Percentiles rank a stretch among this genome's conserved stretches.
These are phyloP conservation scores for Beta vulgaris DNA, from an alignment of 148 eudicot species.

Conservation along the genomic window DNA sequence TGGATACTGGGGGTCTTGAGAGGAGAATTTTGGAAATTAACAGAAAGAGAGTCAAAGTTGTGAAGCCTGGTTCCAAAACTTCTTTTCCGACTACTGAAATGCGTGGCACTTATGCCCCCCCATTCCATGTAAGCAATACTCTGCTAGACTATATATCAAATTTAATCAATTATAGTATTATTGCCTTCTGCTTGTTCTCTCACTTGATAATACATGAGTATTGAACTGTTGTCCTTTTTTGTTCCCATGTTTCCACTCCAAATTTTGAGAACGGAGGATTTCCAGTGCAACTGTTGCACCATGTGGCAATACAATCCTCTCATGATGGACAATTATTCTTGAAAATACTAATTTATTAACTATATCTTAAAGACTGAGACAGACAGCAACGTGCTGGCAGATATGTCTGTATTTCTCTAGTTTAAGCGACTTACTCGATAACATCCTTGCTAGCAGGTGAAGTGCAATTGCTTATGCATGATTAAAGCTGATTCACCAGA, in stretches of 20 bases:
- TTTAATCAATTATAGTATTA: not conserved
- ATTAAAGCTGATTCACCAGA: not conserved
- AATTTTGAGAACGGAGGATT: too few relatives aligned
- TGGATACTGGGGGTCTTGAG: slow-evolving; percentile 68
- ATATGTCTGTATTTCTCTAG: too few relatives aligned
- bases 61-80: slow-evolving; percentile 95
- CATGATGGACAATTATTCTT: too few relatives aligned
- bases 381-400: too few relatives aligned
- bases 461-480: too few relatives aligned
- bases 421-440: too few relatives aligned
- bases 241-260: not conserved
- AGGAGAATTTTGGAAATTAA: slow-evolving; percentile 91
- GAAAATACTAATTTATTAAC: too few relatives aligned
- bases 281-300: too few relatives aligned
- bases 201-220: not conserved
- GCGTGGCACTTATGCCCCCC: slow-evolving; percentile 94
- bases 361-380: too few relatives aligned
- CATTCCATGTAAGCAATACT: slow-evolving; percentile 75
- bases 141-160: not conserved
- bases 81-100: slow-evolving; percentile 90
- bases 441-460: not conserved
- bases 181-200: not conserved
- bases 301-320: too few relatives aligned
- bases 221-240: not conserved
- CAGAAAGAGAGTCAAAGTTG: slow-evolving; percentile 83